phyloP scores from a whole-genome alignment of 495 filamentous ascomycete genomes.

The Parachaetomium inaequale region DNA sequence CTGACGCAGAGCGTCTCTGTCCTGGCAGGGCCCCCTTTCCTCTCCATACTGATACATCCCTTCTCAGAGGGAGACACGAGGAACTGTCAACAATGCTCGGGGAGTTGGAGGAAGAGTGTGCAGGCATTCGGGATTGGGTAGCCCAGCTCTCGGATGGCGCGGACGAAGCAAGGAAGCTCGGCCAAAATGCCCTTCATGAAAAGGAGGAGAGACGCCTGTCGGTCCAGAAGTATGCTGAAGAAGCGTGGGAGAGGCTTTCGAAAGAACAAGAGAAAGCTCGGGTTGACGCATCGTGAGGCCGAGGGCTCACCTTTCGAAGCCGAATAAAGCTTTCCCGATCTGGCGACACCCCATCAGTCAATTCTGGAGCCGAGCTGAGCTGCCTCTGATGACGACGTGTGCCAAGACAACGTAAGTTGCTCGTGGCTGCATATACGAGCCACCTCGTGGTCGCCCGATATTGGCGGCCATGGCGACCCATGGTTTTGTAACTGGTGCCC shows the following conservation, averaged over 20 bases:
- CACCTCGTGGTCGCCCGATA: not conserved
- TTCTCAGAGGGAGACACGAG: too few relatives aligned
- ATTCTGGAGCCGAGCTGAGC: not conserved
- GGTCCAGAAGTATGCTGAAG: not conserved
- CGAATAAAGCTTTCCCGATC: not conserved
- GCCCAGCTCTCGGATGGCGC: not conserved
- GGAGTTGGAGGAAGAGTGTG: not conserved
- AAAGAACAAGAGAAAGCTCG: not conserved
- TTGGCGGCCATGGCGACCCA: not conserved
- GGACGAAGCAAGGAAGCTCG: not conserved
- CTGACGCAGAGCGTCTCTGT: conserved; percentile 1
- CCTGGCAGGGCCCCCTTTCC: not conserved
- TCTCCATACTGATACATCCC: not conserved
- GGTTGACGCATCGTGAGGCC: too few relatives aligned
- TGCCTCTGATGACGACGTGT: not conserved
- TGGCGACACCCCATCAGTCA: not conserved
- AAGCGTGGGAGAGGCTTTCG: not conserved
- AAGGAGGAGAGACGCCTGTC: not conserved
- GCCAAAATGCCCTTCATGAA: not conserved
- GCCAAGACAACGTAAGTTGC: conserved; percentile 1
- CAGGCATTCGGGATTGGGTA: not conserved
- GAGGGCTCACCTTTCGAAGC: too few relatives aligned
- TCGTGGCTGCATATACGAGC: conserved; percentile 13
- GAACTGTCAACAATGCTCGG: not conserved
- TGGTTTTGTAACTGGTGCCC: not conserved